Base-by-base conservation (phyloP, 345 rosid genomes). In the Clarkia xantiana region DNA sequence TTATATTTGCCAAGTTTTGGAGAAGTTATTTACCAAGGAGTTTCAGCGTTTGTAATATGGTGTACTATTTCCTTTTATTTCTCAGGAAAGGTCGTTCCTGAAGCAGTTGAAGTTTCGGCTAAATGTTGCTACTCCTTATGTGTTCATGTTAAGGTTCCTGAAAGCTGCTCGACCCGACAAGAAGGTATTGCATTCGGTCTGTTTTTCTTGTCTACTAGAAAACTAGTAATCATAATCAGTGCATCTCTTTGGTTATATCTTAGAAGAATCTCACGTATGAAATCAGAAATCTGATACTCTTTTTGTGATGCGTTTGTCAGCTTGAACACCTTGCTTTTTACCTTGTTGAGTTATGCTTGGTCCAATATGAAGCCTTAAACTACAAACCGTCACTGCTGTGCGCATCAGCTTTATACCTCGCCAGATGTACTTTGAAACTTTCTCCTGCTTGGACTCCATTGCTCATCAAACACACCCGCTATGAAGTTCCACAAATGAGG, bases 131-230 rank as follows among this genome's bases (percentile, higher is more conserved):
- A 86, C 98, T 38, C 78, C 91, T 4, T 86, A 91, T 56, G 94
- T 86, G 58, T 91, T 91, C 79, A 76, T 84, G 96, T 61, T 86
- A 57, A 79, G 94, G 64, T 91, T 91, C 69, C 81, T 91, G 36
- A 91, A 83, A 76, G 96, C 93, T 71, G 93, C 98, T 62, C 81
- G 67, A 59, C 75, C 96, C 25, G 82, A 86, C 64, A 59, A 59
- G 50, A 72, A 71, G 89, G 98, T 85, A 66, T 17, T 44, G 20
- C n/a, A 7, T 29, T 5, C 16, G 9, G n/a, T 12, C 18, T 10
- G 10, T 25, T 11, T 17, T 7, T 29, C 15, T 40, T n/a, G n/a
- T n/a, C 15, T 40, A 17, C 40, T 16, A n/a, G 29, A 23, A 23
- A 23, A 23, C 29, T 23, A n/a, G n/a, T n/a, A n/a, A n/a, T n/a